Evolutionary conservation across 805 yeast genomes (phyloP).

Genomic region (Ogataea methanolica): DNA sequence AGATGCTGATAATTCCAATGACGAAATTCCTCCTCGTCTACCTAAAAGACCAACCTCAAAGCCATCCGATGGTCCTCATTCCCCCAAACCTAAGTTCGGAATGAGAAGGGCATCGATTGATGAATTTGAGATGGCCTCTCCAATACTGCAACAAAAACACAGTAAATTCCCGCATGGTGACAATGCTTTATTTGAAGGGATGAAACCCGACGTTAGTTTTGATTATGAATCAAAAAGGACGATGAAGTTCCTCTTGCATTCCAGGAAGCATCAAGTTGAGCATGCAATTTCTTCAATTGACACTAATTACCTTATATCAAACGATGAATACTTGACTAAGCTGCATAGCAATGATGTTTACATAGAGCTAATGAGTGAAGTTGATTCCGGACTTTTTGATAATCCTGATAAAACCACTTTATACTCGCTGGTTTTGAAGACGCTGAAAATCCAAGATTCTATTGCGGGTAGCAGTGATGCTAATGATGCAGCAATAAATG

Average conservation of each 20-base stretch:
- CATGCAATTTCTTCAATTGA: slow-evolving; percentile 7
- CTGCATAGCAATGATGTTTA: slow-evolving; percentile 16
- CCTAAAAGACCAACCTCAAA: slow-evolving; percentile 9
- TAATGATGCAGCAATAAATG: slow-evolving; percentile 1
- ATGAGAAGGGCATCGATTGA: slow-evolving; percentile 10
- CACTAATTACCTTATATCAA: slow-evolving; percentile 9
- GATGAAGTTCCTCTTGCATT: slow-evolving; percentile 3
- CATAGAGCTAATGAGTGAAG: slow-evolving; percentile 21
- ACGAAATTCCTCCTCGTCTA: slow-evolving; percentile 5
- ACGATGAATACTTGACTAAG: slow-evolving; percentile 14
- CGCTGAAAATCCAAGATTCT: slow-evolving; percentile 9
- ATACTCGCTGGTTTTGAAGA: slow-evolving; percentile 14
- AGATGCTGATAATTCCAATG: background rate
- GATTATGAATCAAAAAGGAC: no score
- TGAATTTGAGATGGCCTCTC: slow-evolving; percentile 11
- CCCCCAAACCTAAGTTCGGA: slow-evolving; percentile 3
- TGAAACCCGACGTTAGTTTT: background rate
- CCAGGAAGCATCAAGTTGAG: slow-evolving; percentile 13
- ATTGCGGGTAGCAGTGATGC: background rate
- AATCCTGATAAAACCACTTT: slow-evolving; percentile 15
- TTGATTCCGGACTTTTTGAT: slow-evolving; percentile 14
- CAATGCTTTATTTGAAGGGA: background rate
- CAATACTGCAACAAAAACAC: background rate
- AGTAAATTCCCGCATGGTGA: background rate
- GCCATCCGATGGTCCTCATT: background rate